phyloP scores from a whole-genome alignment of 768 basidiomycete genomes.

The Myochromella boudieri region DNA sequence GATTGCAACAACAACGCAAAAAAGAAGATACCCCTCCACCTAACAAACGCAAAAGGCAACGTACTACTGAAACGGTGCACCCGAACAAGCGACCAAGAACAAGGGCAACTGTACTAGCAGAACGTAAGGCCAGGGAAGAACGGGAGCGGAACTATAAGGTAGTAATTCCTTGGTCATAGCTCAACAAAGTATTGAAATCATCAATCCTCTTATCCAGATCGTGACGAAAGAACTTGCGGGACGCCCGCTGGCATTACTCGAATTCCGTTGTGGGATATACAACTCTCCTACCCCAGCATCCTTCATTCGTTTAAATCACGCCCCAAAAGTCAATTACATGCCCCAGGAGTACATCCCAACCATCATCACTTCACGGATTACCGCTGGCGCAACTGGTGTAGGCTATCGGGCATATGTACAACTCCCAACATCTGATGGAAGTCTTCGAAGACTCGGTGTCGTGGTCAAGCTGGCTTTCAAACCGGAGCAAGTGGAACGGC shows the following conservation, averaged over 20 bases:
- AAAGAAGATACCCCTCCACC: not conserved
- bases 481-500: constrained; percentile 6
- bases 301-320: constrained; percentile 7
- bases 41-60: not conserved
- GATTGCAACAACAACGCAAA: not conserved
- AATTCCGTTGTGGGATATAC: constrained; percentile 11
- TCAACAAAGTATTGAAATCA: not conserved
- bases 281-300: constrained; percentile 13
- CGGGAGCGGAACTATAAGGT: constrained; percentile 5
- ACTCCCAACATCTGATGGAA: not conserved
- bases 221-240: constrained; percentile 1
- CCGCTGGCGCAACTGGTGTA: constrained; percentile 9
- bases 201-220: constrained; percentile 2
- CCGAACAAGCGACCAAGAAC: constrained; percentile 8
- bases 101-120: constrained; percentile 2
- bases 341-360: constrained; percentile 9
- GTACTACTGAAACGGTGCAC: not conserved
- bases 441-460: not conserved
- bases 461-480: constrained; percentile 19
- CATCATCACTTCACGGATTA: constrained; percentile 13
- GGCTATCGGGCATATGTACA: constrained; percentile 9
- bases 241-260: constrained; percentile 9
- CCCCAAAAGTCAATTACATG: constrained; percentile 3
- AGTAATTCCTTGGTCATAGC: not conserved
- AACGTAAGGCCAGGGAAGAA: not conserved